Base-by-base conservation (phyloP, 768 basidiomycete species). In the Suillus subaureus region DNA sequence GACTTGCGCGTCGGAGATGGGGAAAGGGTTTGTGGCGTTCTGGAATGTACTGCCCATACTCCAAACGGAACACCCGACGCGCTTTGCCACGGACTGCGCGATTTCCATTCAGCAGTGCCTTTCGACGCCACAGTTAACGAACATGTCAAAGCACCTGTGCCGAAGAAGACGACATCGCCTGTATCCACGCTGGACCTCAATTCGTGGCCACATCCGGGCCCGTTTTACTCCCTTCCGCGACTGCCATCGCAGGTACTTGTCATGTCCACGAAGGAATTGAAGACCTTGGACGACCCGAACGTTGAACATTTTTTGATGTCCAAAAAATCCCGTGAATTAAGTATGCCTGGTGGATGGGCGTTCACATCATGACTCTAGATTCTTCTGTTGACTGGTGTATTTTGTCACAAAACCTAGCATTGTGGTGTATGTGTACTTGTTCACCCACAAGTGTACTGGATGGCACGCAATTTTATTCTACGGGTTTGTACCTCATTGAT, bases 321-420 rank as follows among this genome's bases (percentile, higher is more conserved):
- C 6, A 66, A 65, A 35, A 63, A 68, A 64, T 67, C 67, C 52
- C 67, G 72, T 47, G 79, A 81, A 66, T 67, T 71, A 67, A 77
- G 76, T 55, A 82, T 82, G 80, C 81, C 80, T 40, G 79, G 80
- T 18, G 78, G 77, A 56, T 82, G 81, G 81, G 77, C 70, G 5
- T 77, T 76, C 35, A 40, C 62, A 21, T 61, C 57, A 42, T 63
- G 62, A 63, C 6, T 39, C 12, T 39, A 21, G 9, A 54, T 6
- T 33, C 18, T 15, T 6, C 11, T 54, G 28, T 31, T 43, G 54
- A 28, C 54, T 78, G 64, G 61, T 54, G 40, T 61, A 40, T 63
- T 47, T 39, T 37, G 23, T 33, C 3, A 23, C 33, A 28, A 23
- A 45, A 37, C 60, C 37, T 26, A 51, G 35, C 31, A 49, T 45